Evolutionary conservation across 2,329 filamentous ascomycete genomes (phyloP), one percentile per base, ranked within the genome.

Genomic region (Penicillium sp.): DNA sequence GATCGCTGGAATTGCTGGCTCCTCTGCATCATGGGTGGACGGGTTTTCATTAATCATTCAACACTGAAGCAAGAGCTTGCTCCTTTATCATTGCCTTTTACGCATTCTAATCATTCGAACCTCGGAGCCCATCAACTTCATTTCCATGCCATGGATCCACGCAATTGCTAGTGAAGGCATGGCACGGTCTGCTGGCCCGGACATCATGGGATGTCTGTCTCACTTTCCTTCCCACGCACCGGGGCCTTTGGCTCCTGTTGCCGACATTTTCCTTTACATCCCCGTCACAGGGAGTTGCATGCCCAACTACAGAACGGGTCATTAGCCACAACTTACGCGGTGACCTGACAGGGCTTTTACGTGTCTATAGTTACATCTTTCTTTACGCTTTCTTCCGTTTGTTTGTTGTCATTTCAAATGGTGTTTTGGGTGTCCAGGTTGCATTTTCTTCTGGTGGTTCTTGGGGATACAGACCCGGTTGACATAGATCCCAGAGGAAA

Each of bases 1-100:
- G 61, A 88, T 97, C 67, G 92, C 89, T 57, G 94, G 94, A 55
- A 82, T 97, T 59, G 88, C 90, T 10, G 94, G 94, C 53, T 90
- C 89, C 48, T 90, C 86, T 67, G 91, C 82, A 36, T 71, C 83
- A 45, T 96, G 90, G 90, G 77, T 97, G 21, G 91, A 96, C 70
- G 89, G 89, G 4, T 90, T 97, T 71, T 88, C 89, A 8, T 79
- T 96, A 53, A 86, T 97, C 65, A 89, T 92, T 65, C 85, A 85
- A 45, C 81, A 86, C 63, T 90, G 73, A 83, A 22, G 49, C 36
- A 14, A 18, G 24, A 9, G n/a, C 10, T 31, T 34, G 22, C 16
- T 27, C 10, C 21, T 16, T 45, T 47, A 5, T 29, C 31, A 22
- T 24, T 21, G 24, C 11, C 16, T 14, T 16, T 51, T 21, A 24